Base-by-base conservation (phyloP, 768 basidiomycete genomes). In the Kwoniella newhampshirensis region DNA sequence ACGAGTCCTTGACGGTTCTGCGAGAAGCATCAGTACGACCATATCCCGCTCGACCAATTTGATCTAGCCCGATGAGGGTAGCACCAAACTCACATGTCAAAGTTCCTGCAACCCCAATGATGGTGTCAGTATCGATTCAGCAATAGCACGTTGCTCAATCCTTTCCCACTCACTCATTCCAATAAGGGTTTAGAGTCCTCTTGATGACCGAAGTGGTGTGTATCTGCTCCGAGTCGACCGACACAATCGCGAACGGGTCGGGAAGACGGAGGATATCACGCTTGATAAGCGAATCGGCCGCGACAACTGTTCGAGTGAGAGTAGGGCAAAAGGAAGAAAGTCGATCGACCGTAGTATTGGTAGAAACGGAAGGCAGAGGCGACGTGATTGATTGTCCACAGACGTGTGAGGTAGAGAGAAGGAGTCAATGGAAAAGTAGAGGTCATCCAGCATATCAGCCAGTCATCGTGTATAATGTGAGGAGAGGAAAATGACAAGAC, bases 161-260 rank as follows among this genome's bases (percentile, higher is more conserved):
- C 8, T n/a, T n/a, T 20, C 37, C 20, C 21, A 62, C 70, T 67
- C 57, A 72, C 70, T 76, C 75, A 64, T 76, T 76, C 75, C 75
- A 76, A 49, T 76, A 76, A 17, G 75, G 75, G 64, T 76, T 76
- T 32, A 76, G 55, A 41, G 75, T 76, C 63, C 90, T 93, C 81
- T 91, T 97, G 72, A 98, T 96, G 28, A 94, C 94, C 54, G 88
- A 90, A 15, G 93, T 98, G 0, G 94, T 94, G 66, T 91, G 88
- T 0, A 93, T 98, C 77, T 97, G 93, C 76, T 96, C 92, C 3
- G 91, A 91, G 66, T 99, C 96, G 40, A 98, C 92, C 20, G 94
- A 97, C 76, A 99, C 88, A 70, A 99, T 92, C 4, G 96, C 94
- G 75, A 98, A 97, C 4, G 96, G 94, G 78, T 98, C 93, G 2